Evolutionary conservation across 176 grass and related monocot species (phyloP).

Genomic region (Musa schizocarpa): DNA sequence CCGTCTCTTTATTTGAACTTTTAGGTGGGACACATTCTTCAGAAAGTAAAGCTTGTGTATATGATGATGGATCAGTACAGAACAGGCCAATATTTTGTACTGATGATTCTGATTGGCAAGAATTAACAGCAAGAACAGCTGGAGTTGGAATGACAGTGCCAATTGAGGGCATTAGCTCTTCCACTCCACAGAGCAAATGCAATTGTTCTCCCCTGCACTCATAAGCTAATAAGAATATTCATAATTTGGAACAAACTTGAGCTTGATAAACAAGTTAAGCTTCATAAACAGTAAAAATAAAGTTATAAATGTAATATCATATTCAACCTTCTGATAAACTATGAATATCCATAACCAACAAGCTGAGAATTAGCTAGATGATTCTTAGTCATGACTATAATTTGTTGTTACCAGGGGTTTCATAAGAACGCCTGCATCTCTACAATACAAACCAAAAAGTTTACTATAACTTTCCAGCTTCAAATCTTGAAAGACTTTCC

Average conservation of each 20-base stretch:
- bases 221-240: constrained; percentile 11
- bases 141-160: constrained; percentile 66
- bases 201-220: constrained; percentile 76
- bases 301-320: not conserved
- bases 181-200: constrained; percentile 60
- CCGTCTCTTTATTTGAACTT: constrained; percentile 10
- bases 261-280: not conserved
- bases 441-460: not conserved
- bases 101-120: constrained; percentile 78
- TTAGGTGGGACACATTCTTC: not conserved
- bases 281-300: not conserved
- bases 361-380: not conserved
- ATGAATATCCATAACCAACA: not conserved
- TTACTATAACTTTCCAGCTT: not conserved
- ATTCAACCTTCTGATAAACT: not conserved
- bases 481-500: not conserved
- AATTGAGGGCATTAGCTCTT: constrained; percentile 93
- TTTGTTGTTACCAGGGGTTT: not conserved
- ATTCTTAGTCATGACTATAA: not conserved
- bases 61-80: constrained; percentile 34
- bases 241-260: not conserved
- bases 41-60: constrained; percentile 24
- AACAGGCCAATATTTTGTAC: constrained; percentile 38
- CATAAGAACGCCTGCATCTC: not conserved
- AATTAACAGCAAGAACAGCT: constrained; percentile 62